A percentile compares a stretch with the other conserved stretches of the same genome.
Evolutionary conservation across 768 basidiomycete genomes (phyloP).

Genomic region (Boletus bicolor): DNA sequence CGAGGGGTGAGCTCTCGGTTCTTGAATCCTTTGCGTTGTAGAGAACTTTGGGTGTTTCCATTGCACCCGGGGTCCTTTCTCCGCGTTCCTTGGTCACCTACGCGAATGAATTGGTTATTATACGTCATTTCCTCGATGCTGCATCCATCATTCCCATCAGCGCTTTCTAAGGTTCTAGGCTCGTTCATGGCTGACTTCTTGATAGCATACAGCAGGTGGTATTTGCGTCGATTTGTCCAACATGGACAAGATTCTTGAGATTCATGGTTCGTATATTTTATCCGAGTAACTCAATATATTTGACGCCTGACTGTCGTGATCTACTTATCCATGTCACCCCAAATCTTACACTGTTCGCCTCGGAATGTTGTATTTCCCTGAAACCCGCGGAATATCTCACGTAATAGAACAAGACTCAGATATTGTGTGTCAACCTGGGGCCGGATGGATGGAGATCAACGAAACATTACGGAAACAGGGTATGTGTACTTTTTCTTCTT

Average conservation of each 20-base stretch:
- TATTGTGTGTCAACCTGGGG: conserved; percentile 70
- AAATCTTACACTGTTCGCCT: neutral
- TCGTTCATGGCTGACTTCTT: neutral
- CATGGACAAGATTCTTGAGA: conserved; percentile 77
- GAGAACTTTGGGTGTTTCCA: neutral
- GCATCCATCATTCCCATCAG: neutral
- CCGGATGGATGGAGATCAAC: conserved; percentile 71
- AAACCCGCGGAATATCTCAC: neutral
- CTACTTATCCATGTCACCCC: neutral
- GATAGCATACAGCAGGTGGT: conserved; percentile 42
- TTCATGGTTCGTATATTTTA: conserved; percentile 51
- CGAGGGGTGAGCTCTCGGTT: conserved; percentile 46
- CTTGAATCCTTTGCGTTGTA: neutral
- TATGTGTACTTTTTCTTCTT: conserved; percentile 8
- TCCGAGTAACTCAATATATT: neutral
- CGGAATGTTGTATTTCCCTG: neutral
- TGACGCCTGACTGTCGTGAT: neutral
- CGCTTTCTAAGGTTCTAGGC: neutral
- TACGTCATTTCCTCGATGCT: neutral
- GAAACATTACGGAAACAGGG: conserved; percentile 62
- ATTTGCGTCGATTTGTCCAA: conserved; percentile 77
- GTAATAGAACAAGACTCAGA: conserved; percentile 63
- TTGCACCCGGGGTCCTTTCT: neutral
- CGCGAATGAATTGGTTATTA: neutral
- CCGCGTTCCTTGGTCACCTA: neutral